Conservation (phyloP, 257 asterid species). For the Solanum gandarillasii region DNA sequence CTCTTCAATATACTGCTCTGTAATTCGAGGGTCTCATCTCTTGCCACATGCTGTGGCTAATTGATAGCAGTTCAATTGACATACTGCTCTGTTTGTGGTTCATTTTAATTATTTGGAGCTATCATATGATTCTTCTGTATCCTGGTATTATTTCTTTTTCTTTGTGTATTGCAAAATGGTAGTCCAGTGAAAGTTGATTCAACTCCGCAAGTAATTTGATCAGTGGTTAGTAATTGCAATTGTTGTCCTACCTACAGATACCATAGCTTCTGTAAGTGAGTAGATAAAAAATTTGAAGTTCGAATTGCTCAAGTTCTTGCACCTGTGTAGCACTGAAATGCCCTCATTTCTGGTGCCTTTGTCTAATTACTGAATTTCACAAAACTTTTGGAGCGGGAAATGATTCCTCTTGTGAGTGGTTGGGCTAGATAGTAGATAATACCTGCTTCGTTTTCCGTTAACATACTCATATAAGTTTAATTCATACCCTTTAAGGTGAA, state of each 20-base stretch:
- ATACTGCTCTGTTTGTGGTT: background rate
- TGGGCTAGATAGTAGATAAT: too few relatives aligned
- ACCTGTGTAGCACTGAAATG: background rate
- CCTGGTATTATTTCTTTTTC: background rate
- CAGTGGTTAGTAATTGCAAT: background rate
- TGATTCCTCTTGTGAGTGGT: too few relatives aligned
- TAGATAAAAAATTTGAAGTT: background rate
- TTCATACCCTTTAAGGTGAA: too few relatives aligned
- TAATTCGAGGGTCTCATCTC: conserved; percentile 70
- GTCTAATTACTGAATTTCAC: background rate
- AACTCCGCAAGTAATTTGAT: background rate
- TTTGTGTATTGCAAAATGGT: background rate
- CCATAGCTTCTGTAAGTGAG: background rate
- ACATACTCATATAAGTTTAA: too few relatives aligned
- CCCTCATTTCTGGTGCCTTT: background rate
- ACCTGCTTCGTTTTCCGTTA: too few relatives aligned
- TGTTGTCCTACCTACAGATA: background rate
- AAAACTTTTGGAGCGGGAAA: too few relatives aligned
- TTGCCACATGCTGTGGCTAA: conserved; percentile 83
- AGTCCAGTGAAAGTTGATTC: background rate
- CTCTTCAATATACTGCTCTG: too few relatives aligned
- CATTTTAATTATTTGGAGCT: background rate
- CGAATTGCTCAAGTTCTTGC: background rate
- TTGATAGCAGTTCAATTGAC: background rate
- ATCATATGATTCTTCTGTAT: background rate